Percentiles rank a stretch among this genome's conserved stretches.
phyloP scores from a whole-genome alignment of 352 stramenopile species.

The Globisporangium camurandrum region DNA sequence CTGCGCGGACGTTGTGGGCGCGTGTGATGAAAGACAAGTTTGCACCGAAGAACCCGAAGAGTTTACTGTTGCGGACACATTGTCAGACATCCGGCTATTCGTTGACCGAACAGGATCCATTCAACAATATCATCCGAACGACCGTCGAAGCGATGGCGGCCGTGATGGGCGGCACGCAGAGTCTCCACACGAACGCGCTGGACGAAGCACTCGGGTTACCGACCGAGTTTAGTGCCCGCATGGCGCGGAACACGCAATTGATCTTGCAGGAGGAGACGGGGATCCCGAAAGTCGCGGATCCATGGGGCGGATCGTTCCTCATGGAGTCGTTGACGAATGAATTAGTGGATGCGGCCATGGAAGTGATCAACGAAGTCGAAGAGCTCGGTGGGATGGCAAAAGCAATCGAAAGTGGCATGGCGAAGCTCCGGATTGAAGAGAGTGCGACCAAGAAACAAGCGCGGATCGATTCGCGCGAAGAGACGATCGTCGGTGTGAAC shows the following conservation, averaged over 20 bases:
- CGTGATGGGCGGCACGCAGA: constrained; percentile 92
- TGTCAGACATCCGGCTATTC: constrained; percentile 96
- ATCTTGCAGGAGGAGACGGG: constrained; percentile 96
- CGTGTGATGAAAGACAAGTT: constrained; percentile 92
- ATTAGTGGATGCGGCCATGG: constrained; percentile 60
- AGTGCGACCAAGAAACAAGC: constrained; percentile 94
- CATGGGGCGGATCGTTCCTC: constrained; percentile 95
- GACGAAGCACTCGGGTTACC: constrained; percentile 96
- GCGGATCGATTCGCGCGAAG: constrained; percentile 91
- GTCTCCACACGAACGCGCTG: constrained; percentile 96
- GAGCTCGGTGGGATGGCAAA: constrained; percentile 95
- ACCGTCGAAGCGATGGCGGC: constrained; percentile 91
- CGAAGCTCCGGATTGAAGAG: constrained; percentile 96
- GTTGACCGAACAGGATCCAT: constrained; percentile 95
- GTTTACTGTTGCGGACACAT: constrained; percentile 92
- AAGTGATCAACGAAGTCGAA: constrained; percentile 86
- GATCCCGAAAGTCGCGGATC: constrained; percentile 92
- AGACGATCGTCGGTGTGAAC: constrained; percentile 96
- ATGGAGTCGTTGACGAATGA: constrained; percentile 96
- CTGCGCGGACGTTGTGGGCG: constrained; percentile 91
- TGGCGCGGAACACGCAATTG: constrained; percentile 97
- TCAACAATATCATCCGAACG: constrained; percentile 98
- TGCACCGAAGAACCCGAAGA: constrained; percentile 92
- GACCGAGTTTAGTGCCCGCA: constrained; percentile 93
- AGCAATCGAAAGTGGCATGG: constrained; percentile 93